These are phyloP conservation scores for Phalaenopsis hybrid DNA, from an alignment of 116 monocot genomes.

Conservation along the genomic window DNA sequence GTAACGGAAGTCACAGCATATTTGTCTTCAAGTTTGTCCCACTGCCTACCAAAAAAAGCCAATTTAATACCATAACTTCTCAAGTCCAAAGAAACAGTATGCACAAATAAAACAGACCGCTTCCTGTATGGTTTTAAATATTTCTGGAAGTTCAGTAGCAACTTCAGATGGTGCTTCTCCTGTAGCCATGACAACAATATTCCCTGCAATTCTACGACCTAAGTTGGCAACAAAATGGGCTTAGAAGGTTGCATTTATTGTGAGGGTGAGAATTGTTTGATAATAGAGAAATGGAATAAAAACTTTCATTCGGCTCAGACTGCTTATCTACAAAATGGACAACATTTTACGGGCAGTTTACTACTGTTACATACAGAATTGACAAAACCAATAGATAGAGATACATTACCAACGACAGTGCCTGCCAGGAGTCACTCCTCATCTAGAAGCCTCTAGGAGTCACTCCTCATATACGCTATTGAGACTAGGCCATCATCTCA, in stretches of 20 bases:
- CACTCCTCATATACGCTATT: no score
- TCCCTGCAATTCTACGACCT: conserved; percentile 37
- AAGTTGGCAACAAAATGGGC: neutral
- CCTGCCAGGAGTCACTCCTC: no score
- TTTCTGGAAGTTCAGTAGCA: conserved; percentile 53
- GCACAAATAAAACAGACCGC: conserved; percentile 29
- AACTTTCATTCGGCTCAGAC: no score
- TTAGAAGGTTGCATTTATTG: neutral
- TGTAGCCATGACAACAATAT: conserved; percentile 47
- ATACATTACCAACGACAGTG: no score
- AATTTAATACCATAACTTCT: neutral
- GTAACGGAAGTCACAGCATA: conserved; percentile 59
- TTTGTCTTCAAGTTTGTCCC: conserved; percentile 87
- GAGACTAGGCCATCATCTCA: no score
- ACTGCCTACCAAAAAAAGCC: conserved; percentile 38
- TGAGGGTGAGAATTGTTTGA: neutral
- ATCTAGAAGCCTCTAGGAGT: no score
- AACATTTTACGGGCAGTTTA: no score
- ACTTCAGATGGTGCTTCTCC: conserved; percentile 44
- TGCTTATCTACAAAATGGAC: no score
- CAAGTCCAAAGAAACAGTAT: neutral
- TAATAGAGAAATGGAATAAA: no score
- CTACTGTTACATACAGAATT: no score
- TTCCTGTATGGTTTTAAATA: conserved; percentile 64
- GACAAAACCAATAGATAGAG: no score